Evolutionary conservation across 768 basidiomycete genomes (phyloP).

Genomic region (Cystofilobasidium ferigula): DNA sequence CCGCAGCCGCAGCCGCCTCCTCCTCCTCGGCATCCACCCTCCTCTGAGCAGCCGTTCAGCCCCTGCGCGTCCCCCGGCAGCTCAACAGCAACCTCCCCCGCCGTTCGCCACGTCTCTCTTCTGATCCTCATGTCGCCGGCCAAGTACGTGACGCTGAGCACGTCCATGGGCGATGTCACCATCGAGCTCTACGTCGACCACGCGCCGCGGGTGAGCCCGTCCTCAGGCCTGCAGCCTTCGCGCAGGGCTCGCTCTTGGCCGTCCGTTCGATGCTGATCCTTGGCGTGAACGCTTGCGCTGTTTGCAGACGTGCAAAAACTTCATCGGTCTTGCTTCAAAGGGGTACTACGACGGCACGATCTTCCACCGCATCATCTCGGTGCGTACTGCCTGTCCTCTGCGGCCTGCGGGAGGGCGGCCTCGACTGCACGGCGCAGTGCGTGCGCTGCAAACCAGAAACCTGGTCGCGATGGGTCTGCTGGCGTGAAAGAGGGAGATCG

Average conservation of each 20-base stretch:
- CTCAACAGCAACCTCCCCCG: no score
- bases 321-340: slow-evolving; percentile 73
- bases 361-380: slow-evolving; percentile 85
- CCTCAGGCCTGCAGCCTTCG: not conserved
- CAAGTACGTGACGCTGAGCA: slow-evolving; percentile 60
- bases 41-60: no score
- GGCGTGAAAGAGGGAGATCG: no score
- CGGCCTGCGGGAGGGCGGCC: no score
- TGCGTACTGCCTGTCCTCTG: slow-evolving; percentile 40
- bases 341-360: slow-evolving; percentile 85
- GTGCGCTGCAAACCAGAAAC: no score
- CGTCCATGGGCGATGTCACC: slow-evolving; percentile 72
- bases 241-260: not conserved
- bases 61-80: no score
- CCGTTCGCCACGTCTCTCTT: slow-evolving; percentile 3
- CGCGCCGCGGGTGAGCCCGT: slow-evolving; percentile 53
- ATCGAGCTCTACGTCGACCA: slow-evolving; percentile 89
- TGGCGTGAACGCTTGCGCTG: not conserved
- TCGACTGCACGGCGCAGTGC: no score
- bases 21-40: no score
- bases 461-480: no score
- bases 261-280: slow-evolving; percentile 24
- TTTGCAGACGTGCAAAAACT: slow-evolving; percentile 82
- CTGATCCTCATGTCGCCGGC: not conserved
- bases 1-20: no score